Evolutionary conservation across 2,329 filamentous ascomycete genomes (phyloP).

Genomic region (Fusarium stilboides): DNA sequence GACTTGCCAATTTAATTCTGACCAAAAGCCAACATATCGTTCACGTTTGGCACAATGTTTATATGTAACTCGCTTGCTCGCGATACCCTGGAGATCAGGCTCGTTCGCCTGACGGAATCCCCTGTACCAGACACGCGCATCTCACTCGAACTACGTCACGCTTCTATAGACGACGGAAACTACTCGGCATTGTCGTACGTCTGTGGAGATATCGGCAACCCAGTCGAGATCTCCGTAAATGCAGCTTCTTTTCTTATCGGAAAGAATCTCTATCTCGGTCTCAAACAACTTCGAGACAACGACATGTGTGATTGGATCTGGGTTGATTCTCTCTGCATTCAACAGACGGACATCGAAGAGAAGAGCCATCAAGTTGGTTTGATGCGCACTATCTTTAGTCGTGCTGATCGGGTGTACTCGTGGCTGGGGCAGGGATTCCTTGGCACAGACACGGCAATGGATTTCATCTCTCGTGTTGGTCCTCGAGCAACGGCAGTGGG

Average conservation of each 20-base stretch:
- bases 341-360: slow-evolving; percentile 1
- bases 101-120: background rate
- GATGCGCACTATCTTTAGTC: background rate
- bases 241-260: background rate
- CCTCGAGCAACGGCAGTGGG: background rate
- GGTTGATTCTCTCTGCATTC: slow-evolving; percentile 7
- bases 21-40: too few relatives aligned
- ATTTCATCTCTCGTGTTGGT: background rate
- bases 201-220: background rate
- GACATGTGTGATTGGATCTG: background rate
- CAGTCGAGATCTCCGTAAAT: background rate
- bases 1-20: too few relatives aligned
- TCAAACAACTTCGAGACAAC: background rate
- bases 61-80: background rate
- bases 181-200: slow-evolving; percentile 8
- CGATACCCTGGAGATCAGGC: background rate
- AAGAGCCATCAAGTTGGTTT: slow-evolving; percentile 7
- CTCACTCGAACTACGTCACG: slow-evolving; percentile 2
- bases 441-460: background rate
- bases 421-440: background rate
- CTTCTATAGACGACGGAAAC: background rate
- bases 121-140: fast-evolving
- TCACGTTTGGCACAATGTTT: background rate
- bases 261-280: background rate
- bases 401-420: background rate